Percentiles rank a stretch among this genome's conserved stretches.
phyloP scores from a whole-genome alignment of 495 filamentous ascomycete genomes.

The Neurospora sp. region DNA sequence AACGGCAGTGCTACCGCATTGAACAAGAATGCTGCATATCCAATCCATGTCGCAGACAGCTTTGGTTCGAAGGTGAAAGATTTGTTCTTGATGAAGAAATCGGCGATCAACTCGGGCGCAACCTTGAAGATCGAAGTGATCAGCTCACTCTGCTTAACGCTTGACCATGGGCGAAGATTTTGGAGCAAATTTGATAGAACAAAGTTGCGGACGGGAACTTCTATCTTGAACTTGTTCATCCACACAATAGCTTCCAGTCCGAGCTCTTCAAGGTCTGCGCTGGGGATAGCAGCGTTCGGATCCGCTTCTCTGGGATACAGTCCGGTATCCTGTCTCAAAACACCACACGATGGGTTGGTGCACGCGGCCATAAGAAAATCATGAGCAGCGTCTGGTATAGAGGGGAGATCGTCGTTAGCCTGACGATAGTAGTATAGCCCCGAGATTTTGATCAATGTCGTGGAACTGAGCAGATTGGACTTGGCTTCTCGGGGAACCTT shows the following conservation, averaged over 20 bases:
- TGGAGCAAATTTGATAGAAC: slow-evolving; percentile 65
- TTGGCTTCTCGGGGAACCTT: slow-evolving; percentile 61
- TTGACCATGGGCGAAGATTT: slow-evolving; percentile 74
- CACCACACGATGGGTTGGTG: slow-evolving; percentile 56
- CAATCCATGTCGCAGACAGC: slow-evolving; percentile 83
- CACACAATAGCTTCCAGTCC: slow-evolving; percentile 59
- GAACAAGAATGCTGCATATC: slow-evolving; percentile 80
- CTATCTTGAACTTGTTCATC: slow-evolving; percentile 53
- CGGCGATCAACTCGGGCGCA: slow-evolving; percentile 73
- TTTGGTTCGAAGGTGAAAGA: slow-evolving; percentile 86
- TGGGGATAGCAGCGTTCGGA: slow-evolving; percentile 33
- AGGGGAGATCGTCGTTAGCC: slow-evolving; percentile 14
- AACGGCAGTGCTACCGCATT: slow-evolving; percentile 63
- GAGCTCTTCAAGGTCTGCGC: slow-evolving; percentile 46
- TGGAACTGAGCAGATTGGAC: slow-evolving; percentile 57
- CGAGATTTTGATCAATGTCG: slow-evolving; percentile 59
- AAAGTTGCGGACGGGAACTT: slow-evolving; percentile 64
- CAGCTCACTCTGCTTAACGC: slow-evolving; percentile 69
- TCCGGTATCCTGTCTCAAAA: slow-evolving; percentile 56
- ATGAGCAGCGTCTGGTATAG: slow-evolving; percentile 53
- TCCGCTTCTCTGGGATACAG: slow-evolving; percentile 64
- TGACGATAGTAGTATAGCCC: slow-evolving; percentile 57
- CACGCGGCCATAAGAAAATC: slow-evolving; percentile 64
- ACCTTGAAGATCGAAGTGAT: slow-evolving; percentile 66
- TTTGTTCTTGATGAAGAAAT: slow-evolving; percentile 72